Evolutionary conservation across 768 basidiomycete genomes (phyloP).

Genomic region (Nidula microcarpa): DNA sequence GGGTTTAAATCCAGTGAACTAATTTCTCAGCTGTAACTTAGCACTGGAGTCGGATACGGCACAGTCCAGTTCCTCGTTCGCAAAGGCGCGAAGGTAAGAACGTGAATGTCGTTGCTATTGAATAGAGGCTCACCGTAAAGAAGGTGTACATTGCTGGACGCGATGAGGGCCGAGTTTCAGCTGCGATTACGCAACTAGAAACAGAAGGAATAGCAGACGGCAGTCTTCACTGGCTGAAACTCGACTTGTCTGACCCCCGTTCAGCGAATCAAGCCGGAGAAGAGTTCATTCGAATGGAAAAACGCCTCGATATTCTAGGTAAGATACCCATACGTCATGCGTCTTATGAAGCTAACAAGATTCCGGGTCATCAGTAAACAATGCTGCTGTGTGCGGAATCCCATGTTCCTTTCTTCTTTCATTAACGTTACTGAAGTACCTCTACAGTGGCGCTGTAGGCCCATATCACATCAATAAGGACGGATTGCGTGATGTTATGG

Average conservation of each 20-base stretch:
- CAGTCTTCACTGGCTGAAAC: conserved; percentile 26
- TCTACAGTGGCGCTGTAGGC: conserved; percentile 5
- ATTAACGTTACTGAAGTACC: neutral
- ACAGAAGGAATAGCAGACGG: conserved; percentile 26
- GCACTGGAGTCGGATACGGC: conserved; percentile 29
- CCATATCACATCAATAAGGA: conserved; percentile 8
- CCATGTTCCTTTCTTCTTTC: neutral
- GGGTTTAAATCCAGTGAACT: neutral
- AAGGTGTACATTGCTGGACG: conserved; percentile 27
- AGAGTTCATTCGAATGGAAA: conserved; percentile 32
- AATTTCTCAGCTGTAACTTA: neutral
- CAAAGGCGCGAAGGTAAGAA: conserved; percentile 36
- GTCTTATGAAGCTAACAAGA: neutral
- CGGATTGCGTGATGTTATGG: conserved; percentile 11
- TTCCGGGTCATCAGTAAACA: conserved; percentile 11
- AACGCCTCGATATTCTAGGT: conserved; percentile 42
- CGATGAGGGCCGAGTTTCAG: conserved; percentile 22
- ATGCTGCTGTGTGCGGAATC: conserved; percentile 12
- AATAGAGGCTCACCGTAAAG: neutral
- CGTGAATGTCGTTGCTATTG: conserved; percentile 3
- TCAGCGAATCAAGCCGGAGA: conserved; percentile 28
- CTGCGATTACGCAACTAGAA: conserved; percentile 27
- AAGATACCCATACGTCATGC: conserved; percentile 3
- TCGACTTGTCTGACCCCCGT: conserved; percentile 35
- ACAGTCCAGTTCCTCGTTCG: conserved; percentile 33